Evolutionary conservation across 805 yeast genomes (phyloP).

Genomic region (Spathaspora girioi): DNA sequence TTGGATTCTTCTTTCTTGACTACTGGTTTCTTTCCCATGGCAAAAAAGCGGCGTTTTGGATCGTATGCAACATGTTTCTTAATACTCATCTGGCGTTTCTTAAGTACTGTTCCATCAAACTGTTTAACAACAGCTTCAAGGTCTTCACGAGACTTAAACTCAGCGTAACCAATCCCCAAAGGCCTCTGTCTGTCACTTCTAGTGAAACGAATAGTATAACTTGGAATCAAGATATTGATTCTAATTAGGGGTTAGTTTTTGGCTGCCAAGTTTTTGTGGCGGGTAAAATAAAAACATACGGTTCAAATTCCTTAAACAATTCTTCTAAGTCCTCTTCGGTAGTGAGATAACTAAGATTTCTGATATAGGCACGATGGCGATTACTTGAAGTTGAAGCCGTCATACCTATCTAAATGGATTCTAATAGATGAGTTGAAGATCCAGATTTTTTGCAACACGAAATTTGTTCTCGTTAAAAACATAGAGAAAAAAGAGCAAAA

Average conservation of each 20-base stretch:
- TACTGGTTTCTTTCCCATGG: background rate
- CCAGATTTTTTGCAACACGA: conserved; percentile 1
- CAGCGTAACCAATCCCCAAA: conserved; percentile 52
- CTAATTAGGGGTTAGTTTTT: conserved; percentile 8
- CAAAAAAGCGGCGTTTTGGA: conserved; percentile 15
- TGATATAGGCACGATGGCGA: conserved; percentile 43
- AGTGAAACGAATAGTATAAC: conserved; percentile 47
- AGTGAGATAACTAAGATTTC: conserved; percentile 50
- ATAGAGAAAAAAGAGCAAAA: background rate
- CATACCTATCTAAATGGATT: background rate
- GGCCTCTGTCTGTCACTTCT: conserved; percentile 40
- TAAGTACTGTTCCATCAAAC: conserved; percentile 22
- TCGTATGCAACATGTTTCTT: conserved; percentile 42
- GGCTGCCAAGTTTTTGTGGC: background rate
- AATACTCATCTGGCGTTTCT: conserved; percentile 37
- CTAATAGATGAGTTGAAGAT: background rate
- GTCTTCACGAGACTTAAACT: conserved; percentile 24
- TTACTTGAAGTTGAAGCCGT: background rate
- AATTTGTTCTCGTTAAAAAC: background rate
- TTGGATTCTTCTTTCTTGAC: background rate
- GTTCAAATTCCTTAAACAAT: conserved; percentile 41
- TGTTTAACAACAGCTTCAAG: conserved; percentile 23
- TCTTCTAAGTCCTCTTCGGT: conserved; percentile 51
- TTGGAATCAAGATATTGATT: conserved; percentile 48
- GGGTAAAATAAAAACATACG: conserved; percentile 31